phyloP scores from a whole-genome alignment of 352 stramenopile species.

The Phytophthora multivora region DNA sequence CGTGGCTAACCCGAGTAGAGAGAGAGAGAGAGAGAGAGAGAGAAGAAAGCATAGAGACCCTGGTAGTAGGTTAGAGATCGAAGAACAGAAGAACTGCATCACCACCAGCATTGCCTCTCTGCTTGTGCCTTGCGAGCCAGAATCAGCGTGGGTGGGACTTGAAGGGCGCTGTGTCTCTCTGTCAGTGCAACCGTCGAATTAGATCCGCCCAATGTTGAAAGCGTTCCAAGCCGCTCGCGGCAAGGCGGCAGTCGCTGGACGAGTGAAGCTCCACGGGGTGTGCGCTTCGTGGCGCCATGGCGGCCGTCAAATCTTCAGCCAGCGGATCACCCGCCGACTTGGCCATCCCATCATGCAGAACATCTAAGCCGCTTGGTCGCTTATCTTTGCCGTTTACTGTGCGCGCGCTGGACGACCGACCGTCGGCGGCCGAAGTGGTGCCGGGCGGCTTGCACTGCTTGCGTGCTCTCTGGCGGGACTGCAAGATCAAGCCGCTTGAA shows the following conservation, averaged over 20 bases:
- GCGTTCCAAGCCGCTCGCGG: neutral
- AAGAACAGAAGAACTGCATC: conserved; percentile 26
- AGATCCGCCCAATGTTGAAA: conserved; percentile 7
- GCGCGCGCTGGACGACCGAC: conserved; percentile 2
- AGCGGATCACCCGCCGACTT: too few relatives aligned
- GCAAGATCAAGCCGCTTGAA: conserved; percentile 63
- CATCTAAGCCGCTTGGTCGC: neutral
- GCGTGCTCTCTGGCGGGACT: conserved; percentile 8
- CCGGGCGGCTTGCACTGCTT: conserved; percentile 2
- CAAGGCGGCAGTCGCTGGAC: conserved; percentile 30
- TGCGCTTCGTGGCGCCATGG: too few relatives aligned
- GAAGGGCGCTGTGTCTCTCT: conserved; percentile 18
- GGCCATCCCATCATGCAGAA: too few relatives aligned
- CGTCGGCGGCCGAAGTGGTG: neutral
- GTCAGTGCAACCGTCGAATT: conserved; percentile 9
- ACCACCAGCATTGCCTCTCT: conserved; percentile 11
- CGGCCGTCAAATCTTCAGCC: too few relatives aligned
- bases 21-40: conserved; percentile 16
- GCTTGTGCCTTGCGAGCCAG: conserved; percentile 12
- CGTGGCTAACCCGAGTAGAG: conserved; percentile 15
- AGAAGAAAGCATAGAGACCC: conserved; percentile 11
- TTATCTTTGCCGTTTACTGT: conserved; percentile 7
- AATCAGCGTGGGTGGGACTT: conserved; percentile 14
- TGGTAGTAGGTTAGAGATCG: conserved; percentile 9
- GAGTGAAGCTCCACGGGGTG: neutral